phyloP scores from a whole-genome alignment of 1,139 yeast species.

The Candida tropicalis region DNA sequence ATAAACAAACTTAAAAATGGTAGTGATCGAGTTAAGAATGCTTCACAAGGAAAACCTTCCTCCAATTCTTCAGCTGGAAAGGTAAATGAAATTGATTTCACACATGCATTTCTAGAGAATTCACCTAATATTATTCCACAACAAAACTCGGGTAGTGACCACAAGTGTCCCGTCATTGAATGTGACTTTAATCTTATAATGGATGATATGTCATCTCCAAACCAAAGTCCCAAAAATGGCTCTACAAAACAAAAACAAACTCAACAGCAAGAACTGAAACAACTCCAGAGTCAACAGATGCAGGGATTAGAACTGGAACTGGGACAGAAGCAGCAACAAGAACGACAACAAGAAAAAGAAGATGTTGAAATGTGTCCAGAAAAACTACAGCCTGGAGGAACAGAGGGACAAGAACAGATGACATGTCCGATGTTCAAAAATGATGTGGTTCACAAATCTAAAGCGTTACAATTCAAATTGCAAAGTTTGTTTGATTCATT shows the following conservation, averaged over 20 bases:
- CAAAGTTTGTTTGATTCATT: conserved; percentile 34
- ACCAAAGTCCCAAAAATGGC: conserved; percentile 15
- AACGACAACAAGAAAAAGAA: no score
- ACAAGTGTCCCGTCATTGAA: conserved; percentile 44
- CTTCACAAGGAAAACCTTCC: conserved; percentile 9
- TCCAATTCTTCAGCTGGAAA: conserved; percentile 11
- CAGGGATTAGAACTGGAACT: background rate
- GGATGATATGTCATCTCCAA: conserved; percentile 21
- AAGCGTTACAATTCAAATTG: conserved; percentile 8
- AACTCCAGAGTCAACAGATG: background rate
- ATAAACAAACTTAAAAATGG: conserved; percentile 21
- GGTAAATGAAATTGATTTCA: conserved; percentile 30
- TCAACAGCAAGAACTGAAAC: conserved; percentile 4
- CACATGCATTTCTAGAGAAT: conserved; percentile 20
- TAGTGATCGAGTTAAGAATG: background rate
- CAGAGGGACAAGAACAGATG: background rate
- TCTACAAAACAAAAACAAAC: background rate
- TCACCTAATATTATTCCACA: conserved; percentile 1
- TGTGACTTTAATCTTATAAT: conserved; percentile 43
- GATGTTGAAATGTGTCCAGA: background rate
- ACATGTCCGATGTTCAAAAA: conserved; percentile 4
- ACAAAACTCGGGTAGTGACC: conserved; percentile 9
- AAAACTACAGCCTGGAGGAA: background rate
- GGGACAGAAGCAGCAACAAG: background rate
- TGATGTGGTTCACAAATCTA: conserved; percentile 2